Evolutionary conservation across 208 protist species (phyloP), one percentile per base, ranked within the genome.

Genomic region (Trypanosoma boissoni): DNA sequence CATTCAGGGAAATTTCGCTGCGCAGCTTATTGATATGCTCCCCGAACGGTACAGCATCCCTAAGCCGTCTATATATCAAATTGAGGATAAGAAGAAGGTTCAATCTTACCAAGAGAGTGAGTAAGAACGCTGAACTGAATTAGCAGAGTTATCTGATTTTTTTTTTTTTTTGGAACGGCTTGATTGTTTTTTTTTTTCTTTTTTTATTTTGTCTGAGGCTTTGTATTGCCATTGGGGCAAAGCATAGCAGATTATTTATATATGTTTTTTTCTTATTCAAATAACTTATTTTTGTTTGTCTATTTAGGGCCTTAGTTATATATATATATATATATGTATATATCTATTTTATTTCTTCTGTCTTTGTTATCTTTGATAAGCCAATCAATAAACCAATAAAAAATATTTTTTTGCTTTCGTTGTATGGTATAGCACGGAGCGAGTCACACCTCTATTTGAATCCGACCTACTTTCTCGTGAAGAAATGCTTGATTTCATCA

Each of bases 51-150:
- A 92, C 68, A 70, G 73, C 9, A 85, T 95, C 23, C 83, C 88
- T 18, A 89, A 87, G 63, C 61, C 69, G 10, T 36, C 75, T 16
- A 82, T 95, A 31, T 93, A 76, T 53, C 64, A 62, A 18, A 74
- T 92, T 64, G 66, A 81, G 43, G 78, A 80, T n/a, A 94, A 90
- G 64, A 83, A 94, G 72, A 89, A 78, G 68, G 69, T 84, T 1
- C 54, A 63, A 39, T 69, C 55, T 48, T 63, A 63, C 55, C 32
- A 3, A 27, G 34, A 29, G 28, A 57, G 58, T 14, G 20, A 24
- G 0, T 6, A 27, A n/a, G 36, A n/a, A n/a, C 29, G 2, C 1
- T 50, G 45, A 50, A 46, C 32, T 14, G 42, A 39, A 45, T 6
- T 69, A 58, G 26, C 36, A 21, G 20, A 58, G 42, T 48, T n/a